Percentiles rank a stretch among this genome's conserved stretches.
Conservation (phyloP, 345 rosid species). For the Acer yangbiense region DNA sequence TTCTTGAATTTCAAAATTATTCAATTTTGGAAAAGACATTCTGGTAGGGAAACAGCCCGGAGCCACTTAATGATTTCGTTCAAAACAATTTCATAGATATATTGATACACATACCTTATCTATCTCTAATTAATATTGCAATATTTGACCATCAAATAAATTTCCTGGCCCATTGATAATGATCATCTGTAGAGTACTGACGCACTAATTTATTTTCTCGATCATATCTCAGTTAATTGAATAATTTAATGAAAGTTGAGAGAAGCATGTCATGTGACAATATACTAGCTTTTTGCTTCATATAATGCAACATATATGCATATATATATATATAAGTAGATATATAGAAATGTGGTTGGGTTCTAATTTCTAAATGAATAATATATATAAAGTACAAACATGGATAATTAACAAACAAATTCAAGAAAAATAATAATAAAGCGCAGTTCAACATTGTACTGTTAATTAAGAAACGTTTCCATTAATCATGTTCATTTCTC, state of each 20-base stretch:
- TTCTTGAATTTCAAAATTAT: no score
- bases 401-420: background rate
- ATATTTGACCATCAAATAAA: slow-evolving; percentile 6
- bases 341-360: background rate
- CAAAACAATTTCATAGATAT: background rate
- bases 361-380: background rate
- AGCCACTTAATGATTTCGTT: background rate
- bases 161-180: background rate
- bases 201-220: background rate
- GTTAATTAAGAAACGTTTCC: background rate
- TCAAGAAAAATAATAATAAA: background rate
- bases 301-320: slow-evolving; percentile 9
- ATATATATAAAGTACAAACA: background rate
- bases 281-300: slow-evolving; percentile 9
- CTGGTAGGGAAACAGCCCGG: background rate
- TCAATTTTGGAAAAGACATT: background rate
- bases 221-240: background rate
- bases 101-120: background rate
- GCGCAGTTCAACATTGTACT: background rate
- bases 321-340: background rate
- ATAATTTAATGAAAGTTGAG: background rate
- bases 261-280: slow-evolving; percentile 1
- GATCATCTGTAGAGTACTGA: background rate
- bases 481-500: background rate
- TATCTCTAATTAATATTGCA: background rate